phyloP scores from a whole-genome alignment of 305 asterid species.

The Petunia hybrid region DNA sequence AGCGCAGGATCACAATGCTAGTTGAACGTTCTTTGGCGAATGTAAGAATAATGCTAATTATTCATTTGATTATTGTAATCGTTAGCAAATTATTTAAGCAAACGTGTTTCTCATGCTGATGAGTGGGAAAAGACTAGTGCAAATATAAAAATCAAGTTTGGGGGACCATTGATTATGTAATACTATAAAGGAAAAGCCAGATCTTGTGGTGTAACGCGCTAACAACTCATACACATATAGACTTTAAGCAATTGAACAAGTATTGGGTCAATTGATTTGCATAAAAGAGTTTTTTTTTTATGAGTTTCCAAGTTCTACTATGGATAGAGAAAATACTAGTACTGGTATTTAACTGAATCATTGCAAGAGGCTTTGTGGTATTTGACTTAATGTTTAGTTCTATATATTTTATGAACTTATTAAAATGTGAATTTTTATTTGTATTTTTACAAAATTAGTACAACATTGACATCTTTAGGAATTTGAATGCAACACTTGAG shows the following conservation, averaged over 20 bases:
- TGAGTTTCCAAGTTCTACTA: neutral
- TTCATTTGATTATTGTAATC: neutral
- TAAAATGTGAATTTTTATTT: too few species aligned
- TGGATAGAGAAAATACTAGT: neutral
- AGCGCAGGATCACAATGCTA: too few species aligned
- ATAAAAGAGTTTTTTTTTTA: too few species aligned
- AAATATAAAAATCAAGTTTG: neutral
- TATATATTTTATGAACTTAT: too few species aligned
- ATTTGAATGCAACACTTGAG: too few species aligned
- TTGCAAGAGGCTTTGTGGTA: too few species aligned
- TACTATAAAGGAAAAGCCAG: neutral
- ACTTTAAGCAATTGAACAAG: too few species aligned
- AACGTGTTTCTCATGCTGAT: neutral
- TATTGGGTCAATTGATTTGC: too few species aligned
- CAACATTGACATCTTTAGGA: too few species aligned
- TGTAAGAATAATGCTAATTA: neutral
- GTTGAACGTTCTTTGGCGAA: too few species aligned
- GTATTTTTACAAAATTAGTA: too few species aligned
- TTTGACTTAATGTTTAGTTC: too few species aligned
- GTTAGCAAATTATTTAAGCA: neutral
- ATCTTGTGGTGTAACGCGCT: constrained; percentile 5
- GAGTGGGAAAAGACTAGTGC: neutral
- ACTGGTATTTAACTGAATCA: neutral
- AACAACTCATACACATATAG: neutral
- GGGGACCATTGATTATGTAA: neutral